Base-by-base conservation (phyloP, 257 asterid genomes). In the Linaria vulgaris region DNA sequence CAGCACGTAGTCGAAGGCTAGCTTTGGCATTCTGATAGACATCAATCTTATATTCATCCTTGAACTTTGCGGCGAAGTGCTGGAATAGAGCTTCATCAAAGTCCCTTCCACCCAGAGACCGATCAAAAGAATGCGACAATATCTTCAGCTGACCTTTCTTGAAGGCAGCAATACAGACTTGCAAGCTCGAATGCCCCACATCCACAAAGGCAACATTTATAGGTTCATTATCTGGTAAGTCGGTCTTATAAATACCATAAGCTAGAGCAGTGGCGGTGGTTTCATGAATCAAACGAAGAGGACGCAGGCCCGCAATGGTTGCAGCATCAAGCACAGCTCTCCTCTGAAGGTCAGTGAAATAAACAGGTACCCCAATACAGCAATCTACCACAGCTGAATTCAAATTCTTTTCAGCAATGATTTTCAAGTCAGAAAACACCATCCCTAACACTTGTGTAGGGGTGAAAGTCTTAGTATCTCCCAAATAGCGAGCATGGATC, bases 211-310 rank as follows among this genome's bases (percentile, higher is more conserved):
- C 99, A 58, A 92, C 76, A 41, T 89, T 92, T 70, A 89, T 6
- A 24, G 84, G 82, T 24, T 92, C 99, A 56, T 72, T 87, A 63
- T 92, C 99, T 14, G 99, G 97, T 49, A 92, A 71, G 56, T 92
- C 99, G 0, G 96, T 87, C 83, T 92, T 92, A 72, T 92, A 92
- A 61, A 92, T 89, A 52, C 99, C 99, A 76, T 87, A 92, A 13
- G 97, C 97, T 70, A 92, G 57, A 48, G 99, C 97, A 60, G 99
- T 92, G 21, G 99, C 96, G n/a, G 99, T 87, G 4, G 99, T 92
- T 74, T 92, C 99, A n/a, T 92, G 99, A 72, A 92, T 69, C 44
- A 92, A 84, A 73, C 84, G 94, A 75, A 89, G 91, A 45, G 99
- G 97, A 66, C 83, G 97, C 62, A 92, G 74, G 23, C 97, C 97